These are phyloP conservation scores for Elsinoe arachidis DNA, from an alignment of 2,329 filamentous ascomycete species.

Conservation along the genomic window DNA sequence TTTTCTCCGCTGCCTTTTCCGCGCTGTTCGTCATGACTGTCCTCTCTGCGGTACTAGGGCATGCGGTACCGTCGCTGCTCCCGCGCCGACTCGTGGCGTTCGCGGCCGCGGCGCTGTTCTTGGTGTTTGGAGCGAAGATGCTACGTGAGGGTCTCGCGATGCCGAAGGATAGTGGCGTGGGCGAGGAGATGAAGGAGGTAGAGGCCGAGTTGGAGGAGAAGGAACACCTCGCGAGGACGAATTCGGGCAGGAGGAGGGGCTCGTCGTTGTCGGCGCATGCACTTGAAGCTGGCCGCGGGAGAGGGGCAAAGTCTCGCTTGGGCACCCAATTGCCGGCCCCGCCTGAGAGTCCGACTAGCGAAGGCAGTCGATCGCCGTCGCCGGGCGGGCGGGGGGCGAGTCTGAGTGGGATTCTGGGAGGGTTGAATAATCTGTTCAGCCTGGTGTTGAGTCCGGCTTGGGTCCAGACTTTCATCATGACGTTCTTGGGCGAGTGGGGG, in stretches of 20 bases:
- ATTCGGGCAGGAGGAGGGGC: conserved; percentile 53
- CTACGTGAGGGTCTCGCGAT: conserved; percentile 70
- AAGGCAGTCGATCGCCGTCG: conserved; percentile 7
- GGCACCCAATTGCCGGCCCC: conserved; percentile 17
- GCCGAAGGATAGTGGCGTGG: conserved; percentile 80
- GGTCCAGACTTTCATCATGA: conserved; percentile 99
- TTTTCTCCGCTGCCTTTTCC: conserved; percentile 90
- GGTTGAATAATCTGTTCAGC: conserved; percentile 77
- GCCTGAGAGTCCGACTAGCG: conserved; percentile 18
- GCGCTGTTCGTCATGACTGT: conserved; percentile 92
- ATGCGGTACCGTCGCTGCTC: conserved; percentile 81
- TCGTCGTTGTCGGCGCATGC: conserved; percentile 61
- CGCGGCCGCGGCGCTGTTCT: conserved; percentile 73
- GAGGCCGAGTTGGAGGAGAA: conserved; percentile 91
- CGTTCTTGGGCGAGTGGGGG: conserved; percentile 96
- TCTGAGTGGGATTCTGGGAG: conserved; percentile 47
- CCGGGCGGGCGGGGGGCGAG: conserved; percentile 14
- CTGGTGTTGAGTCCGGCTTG: conserved; percentile 88
- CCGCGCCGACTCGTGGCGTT: conserved; percentile 87
- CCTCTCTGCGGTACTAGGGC: conserved; percentile 82
- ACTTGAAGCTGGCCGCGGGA: conserved; percentile 69
- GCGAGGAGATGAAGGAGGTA: conserved; percentile 97
- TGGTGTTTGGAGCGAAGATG: conserved; percentile 61
- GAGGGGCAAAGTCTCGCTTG: conserved; percentile 61
- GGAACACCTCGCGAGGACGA: conserved; percentile 62